Conservation (phyloP, 495 filamentous ascomycete genomes). For the Neurospora africana region DNA sequence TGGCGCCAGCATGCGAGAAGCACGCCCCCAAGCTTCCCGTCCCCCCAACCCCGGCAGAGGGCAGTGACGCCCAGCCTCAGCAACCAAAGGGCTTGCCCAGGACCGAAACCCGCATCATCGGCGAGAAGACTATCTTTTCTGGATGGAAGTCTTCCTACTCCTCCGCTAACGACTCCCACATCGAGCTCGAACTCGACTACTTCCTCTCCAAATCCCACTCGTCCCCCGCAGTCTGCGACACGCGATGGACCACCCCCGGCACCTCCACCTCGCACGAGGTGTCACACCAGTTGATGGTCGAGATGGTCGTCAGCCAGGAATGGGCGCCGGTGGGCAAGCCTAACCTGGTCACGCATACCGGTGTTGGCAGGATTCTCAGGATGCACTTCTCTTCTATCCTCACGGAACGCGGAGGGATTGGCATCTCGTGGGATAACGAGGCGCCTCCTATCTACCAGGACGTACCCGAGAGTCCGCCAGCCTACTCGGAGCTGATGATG, state of each 20-base stretch:
- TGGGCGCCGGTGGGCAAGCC: conserved; percentile 63
- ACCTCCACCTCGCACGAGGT: conserved; percentile 41
- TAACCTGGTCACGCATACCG: conserved; percentile 69
- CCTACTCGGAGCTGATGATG: conserved; percentile 42
- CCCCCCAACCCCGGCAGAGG: conserved; percentile 2
- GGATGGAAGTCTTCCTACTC: conserved; percentile 98
- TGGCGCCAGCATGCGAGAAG: conserved; percentile 71
- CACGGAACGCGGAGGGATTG: conserved; percentile 76
- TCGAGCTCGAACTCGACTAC: conserved; percentile 76
- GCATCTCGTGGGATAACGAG: conserved; percentile 96
- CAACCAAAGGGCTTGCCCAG: conserved; percentile 65
- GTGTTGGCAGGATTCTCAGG: conserved; percentile 78
- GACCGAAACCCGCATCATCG: conserved; percentile 65
- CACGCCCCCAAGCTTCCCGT: conserved; percentile 53
- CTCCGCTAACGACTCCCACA: conserved; percentile 50
- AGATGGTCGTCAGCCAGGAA: conserved; percentile 92
- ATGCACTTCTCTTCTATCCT: conserved; percentile 81
- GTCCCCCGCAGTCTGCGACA: conserved; percentile 60
- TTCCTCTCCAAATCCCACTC: conserved; percentile 43
- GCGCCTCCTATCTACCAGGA: conserved; percentile 90
- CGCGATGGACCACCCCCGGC: conserved; percentile 53
- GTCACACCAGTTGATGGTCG: conserved; percentile 75
- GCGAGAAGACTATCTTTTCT: conserved; percentile 29
- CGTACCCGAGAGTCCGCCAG: conserved; percentile 78
- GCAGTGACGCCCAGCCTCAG: conserved; percentile 31